phyloP scores from a whole-genome alignment of 2,329 filamentous ascomycete genomes.

The Aspergillus sp. region DNA sequence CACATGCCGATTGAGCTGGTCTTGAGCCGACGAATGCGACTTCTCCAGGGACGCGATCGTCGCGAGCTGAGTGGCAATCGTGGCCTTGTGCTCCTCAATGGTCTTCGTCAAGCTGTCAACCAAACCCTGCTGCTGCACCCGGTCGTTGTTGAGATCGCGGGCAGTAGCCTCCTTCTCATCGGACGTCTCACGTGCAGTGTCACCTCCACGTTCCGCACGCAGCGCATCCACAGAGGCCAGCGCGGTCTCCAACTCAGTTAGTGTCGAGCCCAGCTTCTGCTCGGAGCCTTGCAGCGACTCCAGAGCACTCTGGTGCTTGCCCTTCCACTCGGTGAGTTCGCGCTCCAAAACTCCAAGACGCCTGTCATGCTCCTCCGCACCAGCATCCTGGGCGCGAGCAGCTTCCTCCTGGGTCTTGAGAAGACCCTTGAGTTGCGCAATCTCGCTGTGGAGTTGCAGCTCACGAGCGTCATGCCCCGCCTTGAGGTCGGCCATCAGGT shows the following conservation, averaged over 20 bases:
- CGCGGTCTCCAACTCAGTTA: slow-evolving; percentile 65
- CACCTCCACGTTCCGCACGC: slow-evolving; percentile 33
- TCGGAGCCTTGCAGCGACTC: slow-evolving; percentile 67
- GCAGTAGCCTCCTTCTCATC: slow-evolving; percentile 35
- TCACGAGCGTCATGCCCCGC: slow-evolving; percentile 68
- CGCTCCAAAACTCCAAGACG: slow-evolving; percentile 61
- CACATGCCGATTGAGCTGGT: slow-evolving; percentile 61
- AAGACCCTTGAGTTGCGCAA: slow-evolving; percentile 60
- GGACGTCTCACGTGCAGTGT: slow-evolving; percentile 19
- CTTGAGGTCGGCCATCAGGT: slow-evolving; percentile 66
- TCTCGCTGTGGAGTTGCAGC: slow-evolving; percentile 63
- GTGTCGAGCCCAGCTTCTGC: slow-evolving; percentile 62
- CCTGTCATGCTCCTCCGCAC: slow-evolving; percentile 43
- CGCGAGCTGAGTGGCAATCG: slow-evolving; percentile 60
- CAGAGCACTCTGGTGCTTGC: slow-evolving; percentile 65
- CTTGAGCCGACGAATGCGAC: slow-evolving; percentile 58
- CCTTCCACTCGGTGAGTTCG: slow-evolving; percentile 68
- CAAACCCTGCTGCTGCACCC: slow-evolving; percentile 53
- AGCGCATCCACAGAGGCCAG: slow-evolving; percentile 48
- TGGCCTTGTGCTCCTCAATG: slow-evolving; percentile 72
- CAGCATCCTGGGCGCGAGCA: slow-evolving; percentile 27
- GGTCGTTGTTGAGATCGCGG: slow-evolving; percentile 45
- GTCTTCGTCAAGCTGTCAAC: slow-evolving; percentile 61
- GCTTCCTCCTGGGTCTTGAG: slow-evolving; percentile 36
- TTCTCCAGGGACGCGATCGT: slow-evolving; percentile 70